Evolutionary conservation across 306 rosid species (phyloP), one percentile per base, ranked within the genome.

Genomic region (Fagus sylvatica): DNA sequence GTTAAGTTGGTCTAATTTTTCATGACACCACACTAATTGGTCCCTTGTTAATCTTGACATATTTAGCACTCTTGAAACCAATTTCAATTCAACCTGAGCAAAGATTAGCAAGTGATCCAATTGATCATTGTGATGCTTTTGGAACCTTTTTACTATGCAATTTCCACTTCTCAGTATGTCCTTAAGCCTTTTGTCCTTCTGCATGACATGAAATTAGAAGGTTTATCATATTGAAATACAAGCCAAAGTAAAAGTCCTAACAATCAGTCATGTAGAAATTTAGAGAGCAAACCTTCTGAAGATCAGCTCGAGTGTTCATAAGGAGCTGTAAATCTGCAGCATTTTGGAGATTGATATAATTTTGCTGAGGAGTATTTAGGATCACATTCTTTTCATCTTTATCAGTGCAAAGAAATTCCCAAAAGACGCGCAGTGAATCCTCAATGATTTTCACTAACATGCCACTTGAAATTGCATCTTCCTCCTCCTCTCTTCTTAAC

Each of bases 91-190:
- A 78, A 95, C 93, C 78, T 84, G 92, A 71, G 98, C 97, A 30
- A 88, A 61, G 39, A 92, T 55, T 70, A 87, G 78, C 64, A 64
- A 84, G 40, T 87, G 84, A 42, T 84, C 85, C 83, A 83, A 78
- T 57, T 74, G 60, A 30, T 78, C 79, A 30, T 86, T 86, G 22
- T 70, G 89, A 13, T 83, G 91, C 89, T 87, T 95, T 84, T 88
- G 93, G 75, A 95, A 85, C 89, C 84, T 95, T 85, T 75, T 91
- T 59, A 82, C 93, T 73, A 89, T 84, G 87, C 98, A 93, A 61
- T 89, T 88, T 11, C 91, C 89, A 30, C 70, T 89, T 81, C 91
- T 91, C 76, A 86, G 86, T 39, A 91, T 82, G 72, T 95, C 97
- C 81, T 86, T 93, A 0, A 91, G 83, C 81, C 46, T 91, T 67